These are phyloP conservation scores for Diddensiella transvaalensis DNA, from an alignment of 805 yeast genomes.

Conservation along the genomic window DNA sequence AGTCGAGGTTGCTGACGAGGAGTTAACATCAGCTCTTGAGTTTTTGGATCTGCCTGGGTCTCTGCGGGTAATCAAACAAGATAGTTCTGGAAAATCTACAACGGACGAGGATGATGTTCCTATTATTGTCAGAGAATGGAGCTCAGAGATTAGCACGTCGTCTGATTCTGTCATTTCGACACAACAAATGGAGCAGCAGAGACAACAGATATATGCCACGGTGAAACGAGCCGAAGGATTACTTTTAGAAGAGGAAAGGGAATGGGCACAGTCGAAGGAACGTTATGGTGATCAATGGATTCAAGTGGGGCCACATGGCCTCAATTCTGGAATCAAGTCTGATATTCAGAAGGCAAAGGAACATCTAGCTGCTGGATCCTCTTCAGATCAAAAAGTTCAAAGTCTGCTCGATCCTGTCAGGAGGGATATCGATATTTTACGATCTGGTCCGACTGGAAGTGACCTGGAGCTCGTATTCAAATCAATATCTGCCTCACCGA, in stretches of 20 bases:
- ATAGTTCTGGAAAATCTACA: constrained; percentile 32
- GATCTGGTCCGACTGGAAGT: constrained; percentile 42
- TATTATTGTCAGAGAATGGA: constrained; percentile 39
- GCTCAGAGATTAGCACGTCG: constrained; percentile 32
- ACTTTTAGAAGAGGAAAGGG: constrained; percentile 35
- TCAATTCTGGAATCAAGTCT: constrained; percentile 26
- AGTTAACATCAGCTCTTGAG: constrained; percentile 73
- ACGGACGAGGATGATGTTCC: constrained; percentile 34
- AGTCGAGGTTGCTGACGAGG: constrained; percentile 74
- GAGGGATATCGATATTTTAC: constrained; percentile 43
- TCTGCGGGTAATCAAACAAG: constrained; percentile 45
- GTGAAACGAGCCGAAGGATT: constrained; percentile 31
- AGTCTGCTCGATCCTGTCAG: constrained; percentile 45
- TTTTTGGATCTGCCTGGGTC: constrained; percentile 72
- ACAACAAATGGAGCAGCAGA: constrained; percentile 24
- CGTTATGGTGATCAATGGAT: constrained; percentile 39
- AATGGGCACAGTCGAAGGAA: constrained; percentile 35
- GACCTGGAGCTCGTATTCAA: constrained; percentile 38
- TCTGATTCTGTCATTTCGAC: constrained; percentile 7
- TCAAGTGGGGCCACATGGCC: constrained; percentile 36
- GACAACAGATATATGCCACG: constrained; percentile 23
- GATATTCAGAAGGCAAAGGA: constrained; percentile 34
- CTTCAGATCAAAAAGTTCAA: constrained; percentile 53
- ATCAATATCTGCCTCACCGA: constrained; percentile 11
- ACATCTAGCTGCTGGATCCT: constrained; percentile 36